Evolutionary conservation across 495 filamentous ascomycete genomes (phyloP).

Genomic region (Hypoxylon rickii): DNA sequence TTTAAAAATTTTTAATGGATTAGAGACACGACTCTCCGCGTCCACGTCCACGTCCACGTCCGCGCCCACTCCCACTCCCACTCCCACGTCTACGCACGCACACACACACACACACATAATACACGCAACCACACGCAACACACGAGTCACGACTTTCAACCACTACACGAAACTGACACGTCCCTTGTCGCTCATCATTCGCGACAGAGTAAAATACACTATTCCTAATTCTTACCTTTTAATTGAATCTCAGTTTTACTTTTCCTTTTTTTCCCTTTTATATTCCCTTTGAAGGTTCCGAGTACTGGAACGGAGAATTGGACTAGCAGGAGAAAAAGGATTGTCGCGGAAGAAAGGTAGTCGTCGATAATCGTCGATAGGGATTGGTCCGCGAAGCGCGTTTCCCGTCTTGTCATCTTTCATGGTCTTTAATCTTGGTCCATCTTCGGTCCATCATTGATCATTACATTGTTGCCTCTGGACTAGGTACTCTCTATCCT

Average conservation of each 20-base stretch:
- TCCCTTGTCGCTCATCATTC: constrained; percentile 33
- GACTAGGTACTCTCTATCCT: too few relatives aligned
- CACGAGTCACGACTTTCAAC: constrained; percentile 37
- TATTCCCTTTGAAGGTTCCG: not conserved
- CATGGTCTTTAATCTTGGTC: constrained; percentile 37
- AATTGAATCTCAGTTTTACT: constrained; percentile 38
- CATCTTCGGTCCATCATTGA: too few relatives aligned
- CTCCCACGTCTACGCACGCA: too few relatives aligned
- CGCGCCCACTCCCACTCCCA: too few relatives aligned
- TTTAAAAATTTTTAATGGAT: too few relatives aligned
- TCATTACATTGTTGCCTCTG: too few relatives aligned
- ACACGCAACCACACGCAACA: too few relatives aligned
- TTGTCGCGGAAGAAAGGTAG: constrained; percentile 41
- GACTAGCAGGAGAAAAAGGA: constrained; percentile 41
- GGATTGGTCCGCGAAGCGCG: constrained; percentile 50
- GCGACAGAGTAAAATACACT: constrained; percentile 30
- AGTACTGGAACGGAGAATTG: constrained; percentile 37
- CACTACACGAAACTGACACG: constrained; percentile 45
- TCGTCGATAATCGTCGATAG: constrained; percentile 35
- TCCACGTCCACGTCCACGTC: too few relatives aligned
- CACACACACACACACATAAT: too few relatives aligned
- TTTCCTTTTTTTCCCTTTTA: not conserved
- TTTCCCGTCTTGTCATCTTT: constrained; percentile 61
- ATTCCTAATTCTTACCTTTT: constrained; percentile 45
- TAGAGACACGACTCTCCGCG: too few relatives aligned